A percentile compares a stretch with the other conserved stretches of the same genome.
phyloP scores from a whole-genome alignment of 495 filamentous ascomycete species.

The Tuber brumale region DNA sequence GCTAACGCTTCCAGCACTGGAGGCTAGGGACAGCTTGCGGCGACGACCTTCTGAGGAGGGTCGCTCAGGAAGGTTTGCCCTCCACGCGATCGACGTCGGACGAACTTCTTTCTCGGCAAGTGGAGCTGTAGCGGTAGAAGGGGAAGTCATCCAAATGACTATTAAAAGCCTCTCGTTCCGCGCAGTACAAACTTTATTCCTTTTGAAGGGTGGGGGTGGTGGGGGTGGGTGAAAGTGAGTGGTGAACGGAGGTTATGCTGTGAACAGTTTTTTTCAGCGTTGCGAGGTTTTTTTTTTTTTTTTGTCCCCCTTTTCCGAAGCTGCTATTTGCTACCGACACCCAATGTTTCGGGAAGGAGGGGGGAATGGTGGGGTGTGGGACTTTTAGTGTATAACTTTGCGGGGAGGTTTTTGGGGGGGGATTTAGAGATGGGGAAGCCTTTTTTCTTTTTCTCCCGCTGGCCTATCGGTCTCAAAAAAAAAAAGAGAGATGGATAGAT shows the following conservation, averaged over 20 bases:
- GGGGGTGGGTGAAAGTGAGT: not conserved
- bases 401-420: not conserved
- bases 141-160: conserved; percentile 39
- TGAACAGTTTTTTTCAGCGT: not conserved
- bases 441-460: not conserved
- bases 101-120: conserved; percentile 30
- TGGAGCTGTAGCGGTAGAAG: conserved; percentile 30
- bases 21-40: conserved; percentile 34
- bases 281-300: not conserved
- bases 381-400: not conserved
- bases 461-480: not conserved
- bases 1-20: conserved; percentile 30
- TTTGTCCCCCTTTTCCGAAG: not conserved
- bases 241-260: not conserved
- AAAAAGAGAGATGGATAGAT: not conserved
- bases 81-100: conserved; percentile 40
- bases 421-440: not conserved
- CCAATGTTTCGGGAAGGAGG: conserved; percentile 2
- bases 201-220: not conserved
- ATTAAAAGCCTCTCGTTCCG: conserved; percentile 7
- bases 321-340: not conserved
- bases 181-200: not conserved
- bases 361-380: conserved; percentile 1
- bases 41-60: conserved; percentile 33
- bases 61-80: conserved; percentile 38